A percentile compares a stretch with the other conserved stretches of the same genome.
phyloP scores from a whole-genome alignment of 345 rosid genomes.

The Eucalyptus fibrosa region DNA sequence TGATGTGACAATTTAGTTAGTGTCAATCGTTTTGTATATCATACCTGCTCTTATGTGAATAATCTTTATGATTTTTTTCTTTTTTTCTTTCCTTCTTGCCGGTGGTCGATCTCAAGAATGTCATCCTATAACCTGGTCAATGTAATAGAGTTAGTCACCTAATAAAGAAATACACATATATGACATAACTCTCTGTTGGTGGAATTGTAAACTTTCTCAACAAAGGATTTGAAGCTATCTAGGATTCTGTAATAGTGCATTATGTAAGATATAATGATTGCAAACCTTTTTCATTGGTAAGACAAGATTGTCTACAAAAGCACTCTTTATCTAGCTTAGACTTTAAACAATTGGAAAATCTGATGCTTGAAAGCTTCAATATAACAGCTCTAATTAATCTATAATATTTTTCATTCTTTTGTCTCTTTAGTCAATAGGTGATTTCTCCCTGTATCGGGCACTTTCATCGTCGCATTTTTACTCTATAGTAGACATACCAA shows the following conservation, averaged over 20 bases:
- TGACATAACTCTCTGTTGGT: background rate
- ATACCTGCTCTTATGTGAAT: fast-evolving
- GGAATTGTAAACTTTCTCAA: background rate
- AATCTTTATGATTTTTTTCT: too few relatives aligned
- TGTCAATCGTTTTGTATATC: fast-evolving
- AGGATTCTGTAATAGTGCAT: background rate
- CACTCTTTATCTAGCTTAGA: background rate
- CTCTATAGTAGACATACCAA: background rate
- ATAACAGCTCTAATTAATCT: background rate
- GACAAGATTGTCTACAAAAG: background rate
- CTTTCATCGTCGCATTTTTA: background rate
- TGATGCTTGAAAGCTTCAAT: background rate
- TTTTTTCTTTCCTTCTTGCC: fast-evolving
- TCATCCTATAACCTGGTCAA: background rate
- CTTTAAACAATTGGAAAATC: background rate
- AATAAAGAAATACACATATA: background rate
- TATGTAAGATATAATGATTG: background rate
- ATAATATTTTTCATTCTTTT: background rate
- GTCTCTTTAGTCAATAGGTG: background rate
- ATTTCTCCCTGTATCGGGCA: background rate
- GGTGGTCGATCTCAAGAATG: background rate
- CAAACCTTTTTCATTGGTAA: background rate
- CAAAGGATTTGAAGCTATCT: background rate
- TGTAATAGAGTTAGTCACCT: background rate
- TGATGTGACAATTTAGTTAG: background rate